These are phyloP conservation scores for Backusella parvicylindrica DNA, from an alignment of 192 early-diverging fungal species.

Conservation along the genomic window DNA sequence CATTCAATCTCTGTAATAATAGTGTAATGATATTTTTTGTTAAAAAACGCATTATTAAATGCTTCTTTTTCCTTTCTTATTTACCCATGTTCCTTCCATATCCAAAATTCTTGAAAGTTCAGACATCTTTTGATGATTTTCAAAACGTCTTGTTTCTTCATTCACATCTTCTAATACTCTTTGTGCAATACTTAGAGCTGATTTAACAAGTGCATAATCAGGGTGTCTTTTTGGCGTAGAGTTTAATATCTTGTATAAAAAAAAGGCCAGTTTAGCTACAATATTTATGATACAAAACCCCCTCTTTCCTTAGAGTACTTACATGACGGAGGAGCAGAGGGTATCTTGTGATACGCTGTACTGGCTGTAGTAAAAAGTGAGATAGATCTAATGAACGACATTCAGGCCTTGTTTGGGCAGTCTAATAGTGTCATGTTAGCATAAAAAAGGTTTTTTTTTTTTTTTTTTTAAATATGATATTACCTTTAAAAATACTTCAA, in stretches of 20 bases:
- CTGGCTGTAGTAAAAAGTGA: slow-evolving; percentile 80
- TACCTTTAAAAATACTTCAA: slow-evolving; percentile 67
- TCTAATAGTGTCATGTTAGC: slow-evolving; percentile 28
- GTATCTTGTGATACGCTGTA: slow-evolving; percentile 95
- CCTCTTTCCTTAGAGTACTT: neutral
- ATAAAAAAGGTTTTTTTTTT: neutral
- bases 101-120: slow-evolving; percentile 60
- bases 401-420: slow-evolving; percentile 50
- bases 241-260: slow-evolving; percentile 60
- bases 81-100: slow-evolving; percentile 48
- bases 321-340: slow-evolving; percentile 80
- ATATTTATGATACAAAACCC: neutral
- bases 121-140: slow-evolving; percentile 51
- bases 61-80: neutral
- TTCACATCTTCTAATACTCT: slow-evolving; percentile 76
- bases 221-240: slow-evolving; percentile 71
- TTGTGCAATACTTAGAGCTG: slow-evolving; percentile 68
- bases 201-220: slow-evolving; percentile 66
- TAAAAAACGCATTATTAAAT: neutral
- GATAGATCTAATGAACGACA: slow-evolving; percentile 75
- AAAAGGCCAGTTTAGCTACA: neutral
- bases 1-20: slow-evolving; percentile 47
- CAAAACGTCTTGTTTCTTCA: slow-evolving; percentile 70
- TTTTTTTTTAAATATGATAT: neutral
- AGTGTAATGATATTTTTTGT: neutral